Conservation (phyloP, 345 rosid species). For the Capsella bursapastoris region DNA sequence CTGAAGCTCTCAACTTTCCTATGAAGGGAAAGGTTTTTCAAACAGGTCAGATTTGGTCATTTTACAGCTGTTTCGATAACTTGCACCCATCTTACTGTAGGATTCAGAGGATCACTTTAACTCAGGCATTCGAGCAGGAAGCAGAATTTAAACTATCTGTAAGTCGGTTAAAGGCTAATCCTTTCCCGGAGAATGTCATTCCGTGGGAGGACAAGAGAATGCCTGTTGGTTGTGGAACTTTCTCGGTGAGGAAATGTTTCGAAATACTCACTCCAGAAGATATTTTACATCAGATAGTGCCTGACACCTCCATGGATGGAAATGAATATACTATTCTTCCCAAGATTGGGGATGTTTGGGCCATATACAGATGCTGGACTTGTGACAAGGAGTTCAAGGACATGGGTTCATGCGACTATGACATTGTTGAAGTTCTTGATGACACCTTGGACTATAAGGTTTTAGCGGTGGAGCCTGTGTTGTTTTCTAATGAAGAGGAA, state of each 20-base stretch:
- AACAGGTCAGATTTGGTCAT: slow-evolving; percentile 73
- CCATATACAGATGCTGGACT: slow-evolving; percentile 70
- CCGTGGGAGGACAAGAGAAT: slow-evolving; percentile 52
- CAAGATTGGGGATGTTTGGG: slow-evolving; percentile 72
- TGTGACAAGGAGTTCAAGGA: slow-evolving; percentile 40
- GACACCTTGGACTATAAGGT: slow-evolving; percentile 45
- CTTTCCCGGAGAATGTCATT: slow-evolving; percentile 48
- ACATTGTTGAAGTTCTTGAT: slow-evolving; percentile 61
- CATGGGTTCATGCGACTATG: slow-evolving; percentile 50
- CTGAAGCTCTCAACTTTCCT: slow-evolving; percentile 40
- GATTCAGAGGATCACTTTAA: slow-evolving; percentile 51
- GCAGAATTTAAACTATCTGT: slow-evolving; percentile 54
- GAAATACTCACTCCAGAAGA: slow-evolving; percentile 43
- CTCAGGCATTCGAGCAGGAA: slow-evolving; percentile 13
- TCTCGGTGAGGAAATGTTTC: slow-evolving; percentile 44
- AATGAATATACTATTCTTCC: slow-evolving; percentile 58
- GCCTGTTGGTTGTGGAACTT: slow-evolving; percentile 74
- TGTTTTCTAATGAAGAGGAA: slow-evolving; percentile 39
- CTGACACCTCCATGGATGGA: slow-evolving; percentile 47
- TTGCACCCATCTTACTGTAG: slow-evolving; percentile 70
- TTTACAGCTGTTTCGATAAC: slow-evolving; percentile 50
- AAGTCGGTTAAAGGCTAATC: slow-evolving; percentile 63
- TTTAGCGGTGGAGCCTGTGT: slow-evolving; percentile 44
- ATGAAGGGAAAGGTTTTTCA: slow-evolving; percentile 50
- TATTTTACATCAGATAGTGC: slow-evolving; percentile 56